phyloP scores from a whole-genome alignment of 768 basidiomycete genomes.

The Xanthoconium stramineum region DNA sequence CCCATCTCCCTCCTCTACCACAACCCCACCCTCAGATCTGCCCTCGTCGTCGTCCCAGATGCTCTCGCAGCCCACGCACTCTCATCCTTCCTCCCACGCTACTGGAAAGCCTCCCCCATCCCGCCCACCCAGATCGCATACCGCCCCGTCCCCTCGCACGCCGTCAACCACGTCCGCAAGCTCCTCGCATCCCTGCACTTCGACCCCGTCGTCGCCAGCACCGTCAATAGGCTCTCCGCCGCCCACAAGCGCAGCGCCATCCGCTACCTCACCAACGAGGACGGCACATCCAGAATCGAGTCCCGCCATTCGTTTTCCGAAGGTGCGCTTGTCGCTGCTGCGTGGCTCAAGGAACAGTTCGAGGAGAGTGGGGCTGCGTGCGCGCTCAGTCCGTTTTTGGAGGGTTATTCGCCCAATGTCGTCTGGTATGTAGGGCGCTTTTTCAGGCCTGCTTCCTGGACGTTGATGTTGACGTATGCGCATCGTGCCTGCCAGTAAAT shows the following conservation, averaged over 20 bases:
- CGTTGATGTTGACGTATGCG: not conserved
- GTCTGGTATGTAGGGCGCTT: slow-evolving; percentile 55
- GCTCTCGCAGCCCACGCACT: slow-evolving; percentile 41
- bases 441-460: not conserved
- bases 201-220: slow-evolving; percentile 61
- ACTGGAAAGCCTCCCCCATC: slow-evolving; percentile 68
- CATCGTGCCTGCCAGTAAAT: slow-evolving; percentile 39
- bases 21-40: slow-evolving; percentile 35
- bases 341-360: slow-evolving; percentile 57
- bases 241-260: slow-evolving; percentile 67
- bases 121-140: slow-evolving; percentile 47
- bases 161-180: slow-evolving; percentile 51
- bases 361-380: slow-evolving; percentile 77
- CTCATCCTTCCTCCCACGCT: slow-evolving; percentile 64
- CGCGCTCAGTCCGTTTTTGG: slow-evolving; percentile 59
- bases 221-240: slow-evolving; percentile 67
- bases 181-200: slow-evolving; percentile 63
- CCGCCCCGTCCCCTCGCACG: slow-evolving; percentile 54
- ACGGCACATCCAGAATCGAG: slow-evolving; percentile 63
- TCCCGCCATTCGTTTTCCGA: slow-evolving; percentile 81
- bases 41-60: slow-evolving; percentile 48
- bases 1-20: slow-evolving; percentile 40
- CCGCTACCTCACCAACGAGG: slow-evolving; percentile 83
- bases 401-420: slow-evolving; percentile 82
- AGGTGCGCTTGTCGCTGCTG: slow-evolving; percentile 42